Conservation (phyloP, 768 basidiomycete genomes). For the Dictyophora rubrovolvata region DNA sequence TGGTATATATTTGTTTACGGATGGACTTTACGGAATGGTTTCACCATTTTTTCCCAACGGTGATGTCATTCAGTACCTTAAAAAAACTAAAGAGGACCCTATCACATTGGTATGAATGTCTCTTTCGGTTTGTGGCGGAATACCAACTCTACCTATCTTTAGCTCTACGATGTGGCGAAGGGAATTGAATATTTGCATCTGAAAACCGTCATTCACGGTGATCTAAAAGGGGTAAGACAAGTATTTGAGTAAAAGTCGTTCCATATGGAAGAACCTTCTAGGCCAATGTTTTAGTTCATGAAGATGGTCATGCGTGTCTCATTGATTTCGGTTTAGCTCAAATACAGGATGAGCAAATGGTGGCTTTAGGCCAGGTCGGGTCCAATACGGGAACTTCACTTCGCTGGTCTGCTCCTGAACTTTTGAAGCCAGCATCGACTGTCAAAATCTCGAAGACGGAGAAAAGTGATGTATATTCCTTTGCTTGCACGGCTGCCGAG, state of each 20-base stretch:
- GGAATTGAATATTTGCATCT: neutral
- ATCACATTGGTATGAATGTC: neutral
- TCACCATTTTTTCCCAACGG: neutral
- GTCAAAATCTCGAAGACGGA: slow-evolving; percentile 20
- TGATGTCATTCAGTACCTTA: neutral
- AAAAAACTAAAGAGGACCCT: neutral
- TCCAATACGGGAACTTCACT: neutral
- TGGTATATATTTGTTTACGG: neutral
- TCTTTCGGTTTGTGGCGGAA: neutral
- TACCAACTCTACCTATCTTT: neutral
- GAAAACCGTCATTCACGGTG: neutral
- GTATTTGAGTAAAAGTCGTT: too few species aligned
- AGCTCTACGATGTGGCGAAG: neutral
- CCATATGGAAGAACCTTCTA: slow-evolving; percentile 3
- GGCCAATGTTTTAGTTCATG: slow-evolving; percentile 28
- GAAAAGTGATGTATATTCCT: slow-evolving; percentile 34
- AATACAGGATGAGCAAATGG: slow-evolving; percentile 17
- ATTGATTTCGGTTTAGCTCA: slow-evolving; percentile 29
- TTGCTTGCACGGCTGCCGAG: slow-evolving; percentile 23
- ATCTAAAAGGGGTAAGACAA: neutral
- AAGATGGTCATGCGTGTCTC: slow-evolving; percentile 21
- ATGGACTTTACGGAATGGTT: neutral
- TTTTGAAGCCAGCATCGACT: slow-evolving; percentile 19
- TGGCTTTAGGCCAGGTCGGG: neutral
- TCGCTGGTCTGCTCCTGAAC: slow-evolving; percentile 8